Evolutionary conservation across 192 early-diverging fungal genomes (phyloP).

Genomic region (Backusella luteola): DNA sequence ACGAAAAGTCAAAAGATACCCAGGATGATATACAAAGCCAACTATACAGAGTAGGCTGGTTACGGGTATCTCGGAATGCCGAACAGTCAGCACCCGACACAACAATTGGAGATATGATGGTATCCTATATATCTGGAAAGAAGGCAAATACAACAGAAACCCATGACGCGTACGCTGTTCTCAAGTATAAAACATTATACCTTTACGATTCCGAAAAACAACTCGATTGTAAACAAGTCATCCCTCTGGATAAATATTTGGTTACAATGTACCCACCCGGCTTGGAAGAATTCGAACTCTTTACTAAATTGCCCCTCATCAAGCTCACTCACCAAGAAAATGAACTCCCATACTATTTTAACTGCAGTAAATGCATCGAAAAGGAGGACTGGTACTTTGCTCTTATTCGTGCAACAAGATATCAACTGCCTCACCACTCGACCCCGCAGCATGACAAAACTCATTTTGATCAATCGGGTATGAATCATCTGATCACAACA

Average conservation of each 20-base stretch:
- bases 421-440: slow-evolving; percentile 22
- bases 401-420: slow-evolving; percentile 64
- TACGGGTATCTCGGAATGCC: slow-evolving; percentile 35
- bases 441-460: slow-evolving; percentile 37
- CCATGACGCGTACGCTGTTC: slow-evolving; percentile 68
- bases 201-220: slow-evolving; percentile 80
- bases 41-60: slow-evolving; percentile 44
- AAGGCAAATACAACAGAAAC: slow-evolving; percentile 30
- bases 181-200: slow-evolving; percentile 79
- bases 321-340: slow-evolving; percentile 39
- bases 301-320: slow-evolving; percentile 56
- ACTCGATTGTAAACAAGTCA: slow-evolving; percentile 75
- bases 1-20: not conserved
- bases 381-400: slow-evolving; percentile 94
- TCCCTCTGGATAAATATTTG: slow-evolving; percentile 65
- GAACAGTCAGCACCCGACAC: slow-evolving; percentile 19
- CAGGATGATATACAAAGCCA: slow-evolving; percentile 12
- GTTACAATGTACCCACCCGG: slow-evolving; percentile 54
- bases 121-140: slow-evolving; percentile 38
- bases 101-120: slow-evolving; percentile 36
- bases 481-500: slow-evolving; percentile 43
- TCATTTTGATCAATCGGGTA: slow-evolving; percentile 44
- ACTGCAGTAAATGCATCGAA: slow-evolving; percentile 57
- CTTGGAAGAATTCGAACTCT: slow-evolving; percentile 63
- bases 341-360: slow-evolving; percentile 51